Evolutionary conservation across 176 grass and related monocot genomes (phyloP), one percentile per base, ranked within the genome.

Genomic region (Microstegium vimineum): DNA sequence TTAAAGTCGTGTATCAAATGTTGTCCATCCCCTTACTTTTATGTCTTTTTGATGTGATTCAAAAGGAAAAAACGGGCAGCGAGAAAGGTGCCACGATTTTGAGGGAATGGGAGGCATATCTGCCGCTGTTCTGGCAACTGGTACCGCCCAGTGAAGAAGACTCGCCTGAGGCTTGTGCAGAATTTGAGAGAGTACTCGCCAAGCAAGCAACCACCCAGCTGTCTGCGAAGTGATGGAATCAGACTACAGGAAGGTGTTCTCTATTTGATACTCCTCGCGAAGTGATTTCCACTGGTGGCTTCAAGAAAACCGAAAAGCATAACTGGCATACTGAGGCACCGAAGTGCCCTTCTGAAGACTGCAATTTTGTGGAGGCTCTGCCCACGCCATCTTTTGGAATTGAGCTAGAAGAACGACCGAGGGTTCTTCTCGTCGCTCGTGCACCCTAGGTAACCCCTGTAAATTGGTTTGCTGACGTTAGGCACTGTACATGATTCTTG

Each of bases 131-230:
- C 83, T 94, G 97, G 97, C 97, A 99, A 86, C 68, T 99, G 79
- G 97, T 99, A 45, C 97, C 97, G 9, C 97, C 97, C 47, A 99
- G 97, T 17, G 97, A 99, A 94, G 97, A 99, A 92, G 97, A 99
- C 40, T 90, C 93, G n/a, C 97, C 97, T 14, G 97, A 99, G 82
- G 97, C 97, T 76, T 99, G 97, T 85, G 54, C 85, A 2, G 97
- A 99, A 71, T 99, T 99, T 61, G 97, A 99, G 80, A 88, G 87
- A 82, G 87, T 99, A 89, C 86, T 85, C 25, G 91, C 93, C 8
- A 96, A 85, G 78, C 82, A 91, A 87, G 85, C 87, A 76, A 86
- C 86, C 27, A 57, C 90, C 12, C 83, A 96, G 22, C 87, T 96
- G 62, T 94, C 97, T 72, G 91, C 91, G 0, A 89, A 82, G 83